Evolutionary conservation across 306 rosid species (phyloP), one percentile per base, ranked within the genome.

Genomic region (Fragaria ananassa): DNA sequence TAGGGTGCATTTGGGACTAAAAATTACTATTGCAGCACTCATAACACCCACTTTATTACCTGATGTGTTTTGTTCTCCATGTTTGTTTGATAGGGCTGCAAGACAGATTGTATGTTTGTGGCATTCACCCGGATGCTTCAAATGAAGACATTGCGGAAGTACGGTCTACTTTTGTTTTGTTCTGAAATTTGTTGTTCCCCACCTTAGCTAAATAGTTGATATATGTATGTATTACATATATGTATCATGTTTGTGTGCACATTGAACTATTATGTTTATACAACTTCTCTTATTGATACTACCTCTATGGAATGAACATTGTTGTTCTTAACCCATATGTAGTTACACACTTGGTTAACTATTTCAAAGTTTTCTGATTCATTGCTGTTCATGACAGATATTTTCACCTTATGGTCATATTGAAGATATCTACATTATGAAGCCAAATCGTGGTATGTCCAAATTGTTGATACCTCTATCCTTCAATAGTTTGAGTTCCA

Each of bases 111-210:
- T 92, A 85, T 77, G 97, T 94, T 70, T 77, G 88, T 74, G 53
- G 31, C 83, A 72, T 94, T 83, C 79, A 82, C 84, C 84, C 18
- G 81, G 90, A 86, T 50, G 89, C 93, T 75, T 80, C 93, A 11
- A 44, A 10, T 74, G 82, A 81, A 77, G 98, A 94, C n/a, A 78
- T 94, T 77, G 96, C 86, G 84, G 97, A 94, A 70, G 97, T 92
- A 89, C 61, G 90, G 50, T 74, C 78, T 71, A 63, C 71, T 7
- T 54, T 73, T 78, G 25, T 72, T 66, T 10, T 76, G 50, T 78
- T 54, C 66, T 80, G 31, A 74, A 27, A 67, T 80, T 47, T 79
- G 64, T 76, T 83, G 64, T 79, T 44, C 42, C 63, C 76, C 17
- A 71, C 53, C 79, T 73, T 72, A 76, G 73, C 74, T 5, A 67